Base-by-base conservation (phyloP, 768 basidiomycete genomes). In the Nevesoporus exiguus region DNA sequence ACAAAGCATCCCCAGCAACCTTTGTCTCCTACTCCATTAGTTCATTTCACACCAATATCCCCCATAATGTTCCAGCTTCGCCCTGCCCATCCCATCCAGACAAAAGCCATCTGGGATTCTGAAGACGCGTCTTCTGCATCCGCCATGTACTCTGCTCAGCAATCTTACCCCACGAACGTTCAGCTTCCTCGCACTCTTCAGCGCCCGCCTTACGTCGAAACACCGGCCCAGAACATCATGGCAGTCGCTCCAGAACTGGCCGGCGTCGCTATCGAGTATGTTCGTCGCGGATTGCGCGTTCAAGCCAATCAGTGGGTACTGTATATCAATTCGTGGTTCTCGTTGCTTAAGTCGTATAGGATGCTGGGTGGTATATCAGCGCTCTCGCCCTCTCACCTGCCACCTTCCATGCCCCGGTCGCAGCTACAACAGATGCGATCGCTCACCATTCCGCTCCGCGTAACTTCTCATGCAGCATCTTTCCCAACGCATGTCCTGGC, bases 161-260 rank as follows among this genome's bases (percentile, higher is more conserved):
- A 62, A 11, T 59, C 61, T 5, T 62, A 50, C 49, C 68, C 64
- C 41, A 57, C 60, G 48, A 72, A 66, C 60, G 76, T 90, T 11
- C 84, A 88, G 61, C 81, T 91, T 22, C 89, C 88, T n/a, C 80
- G 88, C 51, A 81, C 75, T 37, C 83, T 91, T 47, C 73, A 79
- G 30, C 80, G 86, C 11, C 88, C 89, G 5, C 69, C 76, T 3
- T 84, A 80, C 58, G 63, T 73, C 37, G 80, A 83, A 53, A 78
- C 88, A 37, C 76, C 82, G 36, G 72, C 76, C 43, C 82, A 82
- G 37, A 80, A 77, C 36, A 60, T 89, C 34, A 62, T 67, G 3
- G 78, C 84, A n/a, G 71, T 81, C 52, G 80, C 81, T 31, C 78
- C 82, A 22, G 74, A 71, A 10, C 71, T 86, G 9, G 69, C 54